Conservation (phyloP, 352 stramenopile species). For the Phytophthora tubulina region DNA sequence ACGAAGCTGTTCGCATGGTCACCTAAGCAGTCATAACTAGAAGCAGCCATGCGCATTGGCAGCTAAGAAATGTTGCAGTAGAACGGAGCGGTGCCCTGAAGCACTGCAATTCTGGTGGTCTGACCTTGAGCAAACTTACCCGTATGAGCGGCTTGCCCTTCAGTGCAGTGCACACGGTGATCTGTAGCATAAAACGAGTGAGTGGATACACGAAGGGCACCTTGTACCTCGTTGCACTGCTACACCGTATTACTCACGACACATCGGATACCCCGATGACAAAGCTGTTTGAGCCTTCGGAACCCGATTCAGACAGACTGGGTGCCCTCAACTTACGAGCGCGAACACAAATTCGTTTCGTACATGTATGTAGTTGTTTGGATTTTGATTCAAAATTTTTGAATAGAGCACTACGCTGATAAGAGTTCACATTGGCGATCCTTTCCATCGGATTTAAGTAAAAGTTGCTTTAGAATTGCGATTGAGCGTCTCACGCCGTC, state of each 20-base stretch:
- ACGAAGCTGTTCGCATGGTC: no score
- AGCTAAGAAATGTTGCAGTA: not conserved
- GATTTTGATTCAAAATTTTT: no score
- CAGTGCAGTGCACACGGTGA: no score
- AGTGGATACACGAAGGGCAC: constrained; percentile 27
- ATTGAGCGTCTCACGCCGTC: not conserved
- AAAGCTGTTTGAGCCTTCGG: constrained; percentile 5
- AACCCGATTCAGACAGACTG: not conserved
- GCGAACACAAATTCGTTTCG: no score
- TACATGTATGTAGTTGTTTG: no score
- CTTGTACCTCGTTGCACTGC: constrained; percentile 11
- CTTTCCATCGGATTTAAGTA: no score
- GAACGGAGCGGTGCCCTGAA: not conserved
- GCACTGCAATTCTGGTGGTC: not conserved
- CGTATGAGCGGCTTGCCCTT: not conserved
- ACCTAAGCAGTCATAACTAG: no score
- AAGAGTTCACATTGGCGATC: no score
- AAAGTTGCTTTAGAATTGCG: no score
- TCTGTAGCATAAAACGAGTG: constrained; percentile 36
- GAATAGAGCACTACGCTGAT: no score
- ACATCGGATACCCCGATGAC: constrained; percentile 22
- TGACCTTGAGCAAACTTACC: not conserved
- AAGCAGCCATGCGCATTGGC: no score
- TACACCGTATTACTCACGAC: constrained; percentile 16
- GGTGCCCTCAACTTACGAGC: no score